Base-by-base conservation (phyloP, 345 rosid genomes). In the Dipteronia dyeriana region DNA sequence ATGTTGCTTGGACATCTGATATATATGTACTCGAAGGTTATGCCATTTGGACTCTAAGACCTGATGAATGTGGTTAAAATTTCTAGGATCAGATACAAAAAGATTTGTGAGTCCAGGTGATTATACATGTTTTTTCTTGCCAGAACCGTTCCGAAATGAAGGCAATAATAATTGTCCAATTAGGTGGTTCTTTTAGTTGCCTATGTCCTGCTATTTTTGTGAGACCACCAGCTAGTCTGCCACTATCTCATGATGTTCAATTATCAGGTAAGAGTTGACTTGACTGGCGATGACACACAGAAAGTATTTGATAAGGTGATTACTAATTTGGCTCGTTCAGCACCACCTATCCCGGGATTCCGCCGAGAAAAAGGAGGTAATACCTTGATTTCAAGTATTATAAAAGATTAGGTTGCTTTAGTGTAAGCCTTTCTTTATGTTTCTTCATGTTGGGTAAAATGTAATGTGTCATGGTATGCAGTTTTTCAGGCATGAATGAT, bases 281-380 rank as follows among this genome's bases (percentile, higher is more conserved):
- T 90, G 83, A 78, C 79, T 31, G 88, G 90, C 29, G 80, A 77
- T 61, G 89, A 81, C 68, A 90, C 92, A 6, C 83, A 87, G 66
- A 87, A 76, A 57, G 87, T 84, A 5, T 90, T 87, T 67, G 79
- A 82, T 66, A 84, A 77, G 78, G 86, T 88, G 67, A 79, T 90
- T 79, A 68, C 61, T n/a, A 76, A 87, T 79, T 84, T 90, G 77
- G 91, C 90, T 56, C 82, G 81, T 53, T 75, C 87, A 13, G 91
- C 91, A 45, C 94, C 92, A 14, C 92, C 91, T 26, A 76, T 90
- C 78, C 92, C 90, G 6, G 94, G 94, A 71, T 90, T 90, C 80
- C 87, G 91, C 16, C 73, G 87, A 69, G 80, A 86, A 78, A 88
- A 88, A 80, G 94, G 94, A 75, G 94, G 94, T 90, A 76, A 56